These are phyloP conservation scores for Patellifolia procumbens DNA, from an alignment of 179 eudicot species.

Conservation along the genomic window DNA sequence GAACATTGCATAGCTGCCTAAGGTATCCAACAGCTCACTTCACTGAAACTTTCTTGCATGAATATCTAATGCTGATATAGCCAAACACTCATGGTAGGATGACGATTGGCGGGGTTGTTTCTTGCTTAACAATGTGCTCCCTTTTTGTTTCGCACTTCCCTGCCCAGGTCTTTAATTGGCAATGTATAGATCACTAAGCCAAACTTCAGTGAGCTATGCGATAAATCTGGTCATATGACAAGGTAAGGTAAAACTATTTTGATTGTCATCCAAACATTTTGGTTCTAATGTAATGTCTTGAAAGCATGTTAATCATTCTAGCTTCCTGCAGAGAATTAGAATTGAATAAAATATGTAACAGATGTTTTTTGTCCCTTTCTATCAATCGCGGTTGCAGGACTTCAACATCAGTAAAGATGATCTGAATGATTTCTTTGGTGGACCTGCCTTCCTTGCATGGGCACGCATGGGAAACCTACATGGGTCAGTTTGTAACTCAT, in stretches of 20 bases:
- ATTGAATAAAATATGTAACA: background rate
- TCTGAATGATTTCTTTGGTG: constrained; percentile 85
- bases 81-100: background rate
- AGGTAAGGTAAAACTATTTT: background rate
- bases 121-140: background rate
- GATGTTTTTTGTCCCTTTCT: background rate
- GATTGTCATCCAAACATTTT: background rate
- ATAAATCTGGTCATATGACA: no score
- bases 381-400: constrained; percentile 45
- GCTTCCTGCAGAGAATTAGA: constrained; percentile 8
- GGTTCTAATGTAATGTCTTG: background rate
- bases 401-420: constrained; percentile 62
- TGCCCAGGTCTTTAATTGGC: no score
- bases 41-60: background rate
- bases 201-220: background rate
- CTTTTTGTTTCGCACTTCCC: no score
- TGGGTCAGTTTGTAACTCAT: constrained; percentile 50
- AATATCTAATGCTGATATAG: background rate
- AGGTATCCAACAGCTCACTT: background rate
- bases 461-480: constrained; percentile 99
- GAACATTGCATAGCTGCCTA: background rate
- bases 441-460: constrained; percentile 99
- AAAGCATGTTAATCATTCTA: constrained; percentile 14
- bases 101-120: constrained; percentile 1
- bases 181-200: background rate